Base-by-base conservation (phyloP, 2,329 filamentous ascomycete species). In the Aureobasidium sp. region DNA sequence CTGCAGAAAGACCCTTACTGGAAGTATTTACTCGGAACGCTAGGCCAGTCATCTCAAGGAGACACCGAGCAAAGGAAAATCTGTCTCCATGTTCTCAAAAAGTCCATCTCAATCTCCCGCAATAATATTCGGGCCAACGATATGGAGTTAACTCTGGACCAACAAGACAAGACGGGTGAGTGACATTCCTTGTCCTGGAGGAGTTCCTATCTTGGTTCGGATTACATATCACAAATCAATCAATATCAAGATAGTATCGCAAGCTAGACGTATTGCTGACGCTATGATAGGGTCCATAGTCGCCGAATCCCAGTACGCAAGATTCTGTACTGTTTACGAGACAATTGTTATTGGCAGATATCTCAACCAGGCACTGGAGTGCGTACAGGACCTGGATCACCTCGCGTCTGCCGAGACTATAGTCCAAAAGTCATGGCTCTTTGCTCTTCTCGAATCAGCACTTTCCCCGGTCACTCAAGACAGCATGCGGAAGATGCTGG, bases 301-400 rank as follows among this genome's bases (percentile, higher is more conserved):
- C 12, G 39, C 56, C 68, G 19, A 56, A 48, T 47, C 53, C 0
- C 73, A 76, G 31, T 80, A 78, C 64, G 71, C 74, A 7, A 73
- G 73, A 35, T 80, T 74, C 60, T 75, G 74, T 45, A 74, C 72
- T 5, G 68, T 80, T 1, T 80, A 78, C 62, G 78, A 80, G 62
- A 80, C 74, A 0, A 75, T 81, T 17, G 73, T 79, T 8, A 71
- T 81, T 22, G 76, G 78, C 42, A 73, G 78, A 27, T 81, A 81
- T 63, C 66, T 76, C 45, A 80, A 80, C 62, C 78, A 81, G 62
- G 74, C 79, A 2, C 67, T 77, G 39, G 78, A 76, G 24, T 78
- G 76, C 56, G 69, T 79, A 33, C 67, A 70, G 19, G 77, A 79
- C 58, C 67, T 81, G 14, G 72, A 75, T 19, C 68, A 67, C 8